Percentiles rank a stretch among this genome's conserved stretches.
These are phyloP conservation scores for Melampsora americana DNA, from an alignment of 1,284 basidiomycete genomes.

Conservation along the genomic window DNA sequence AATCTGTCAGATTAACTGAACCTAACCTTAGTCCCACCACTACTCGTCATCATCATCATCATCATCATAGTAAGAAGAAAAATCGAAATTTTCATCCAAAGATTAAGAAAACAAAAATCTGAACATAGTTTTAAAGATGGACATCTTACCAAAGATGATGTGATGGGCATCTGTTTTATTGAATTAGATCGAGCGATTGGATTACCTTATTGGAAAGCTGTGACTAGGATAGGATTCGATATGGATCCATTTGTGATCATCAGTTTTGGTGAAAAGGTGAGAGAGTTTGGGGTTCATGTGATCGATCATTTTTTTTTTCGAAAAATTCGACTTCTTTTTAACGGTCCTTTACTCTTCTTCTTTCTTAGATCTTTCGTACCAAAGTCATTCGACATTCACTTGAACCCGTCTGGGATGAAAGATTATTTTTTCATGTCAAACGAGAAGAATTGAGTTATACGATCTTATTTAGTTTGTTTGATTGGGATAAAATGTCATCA, in stretches of 20 bases:
- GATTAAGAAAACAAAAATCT: slow-evolving; percentile 38
- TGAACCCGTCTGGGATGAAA: slow-evolving; percentile 92
- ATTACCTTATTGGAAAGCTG: slow-evolving; percentile 77
- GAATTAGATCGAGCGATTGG: slow-evolving; percentile 70
- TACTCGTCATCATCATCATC: no score
- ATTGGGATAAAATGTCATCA: slow-evolving; percentile 82
- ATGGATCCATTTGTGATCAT: slow-evolving; percentile 98
- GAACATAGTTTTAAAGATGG: slow-evolving; percentile 67
- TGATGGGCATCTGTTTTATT: slow-evolving; percentile 89
- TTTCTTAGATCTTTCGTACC: slow-evolving; percentile 37
- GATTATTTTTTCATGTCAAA: slow-evolving; percentile 89
- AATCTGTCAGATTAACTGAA: neutral
- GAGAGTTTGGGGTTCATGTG: no score
- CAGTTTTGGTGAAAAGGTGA: slow-evolving; percentile 94
- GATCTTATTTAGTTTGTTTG: slow-evolving; percentile 75
- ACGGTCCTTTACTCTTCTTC: neutral
- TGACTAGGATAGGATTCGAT: slow-evolving; percentile 81
- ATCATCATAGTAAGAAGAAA: neutral
- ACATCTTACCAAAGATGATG: slow-evolving; percentile 62
- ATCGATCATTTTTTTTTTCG: slow-evolving; percentile 66
- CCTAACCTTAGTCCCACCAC: neutral
- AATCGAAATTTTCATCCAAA: neutral
- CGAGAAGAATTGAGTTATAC: slow-evolving; percentile 67
- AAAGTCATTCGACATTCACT: slow-evolving; percentile 58
- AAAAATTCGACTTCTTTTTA: neutral